Evolutionary conservation across 164 flowering plant genomes (phyloP).

Genomic region (Berberis thunbergii): DNA sequence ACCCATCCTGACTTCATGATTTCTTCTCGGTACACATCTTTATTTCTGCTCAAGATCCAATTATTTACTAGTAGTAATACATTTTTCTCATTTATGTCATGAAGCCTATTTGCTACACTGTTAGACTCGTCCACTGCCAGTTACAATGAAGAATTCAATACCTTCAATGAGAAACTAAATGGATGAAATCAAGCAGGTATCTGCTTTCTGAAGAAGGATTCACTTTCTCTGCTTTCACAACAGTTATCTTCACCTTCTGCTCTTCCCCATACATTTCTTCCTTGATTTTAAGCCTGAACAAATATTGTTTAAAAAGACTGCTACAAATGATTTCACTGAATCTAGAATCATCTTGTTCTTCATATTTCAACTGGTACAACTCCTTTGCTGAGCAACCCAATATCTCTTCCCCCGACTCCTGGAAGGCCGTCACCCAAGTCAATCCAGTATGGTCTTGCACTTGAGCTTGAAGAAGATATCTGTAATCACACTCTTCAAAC

Average conservation of each 20-base stretch:
- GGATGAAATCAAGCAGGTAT: constrained; percentile 43
- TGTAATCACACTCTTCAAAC: constrained; percentile 80
- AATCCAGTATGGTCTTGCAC: constrained; percentile 84
- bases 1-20: too few relatives aligned
- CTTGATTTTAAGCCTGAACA: constrained; percentile 79
- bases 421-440: constrained; percentile 97
- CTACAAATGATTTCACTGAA: constrained; percentile 43
- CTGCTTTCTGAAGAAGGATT: constrained; percentile 48
- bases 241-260: constrained; percentile 73
- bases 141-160: not conserved
- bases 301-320: constrained; percentile 43
- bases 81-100: too few relatives aligned
- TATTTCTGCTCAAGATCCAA: too few relatives aligned
- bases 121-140: too few relatives aligned
- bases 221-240: constrained; percentile 72
- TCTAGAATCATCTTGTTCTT: constrained; percentile 48
- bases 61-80: too few relatives aligned
- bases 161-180: constrained; percentile 15
- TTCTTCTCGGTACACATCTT: too few relatives aligned
- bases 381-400: constrained; percentile 83
- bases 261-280: constrained; percentile 90
- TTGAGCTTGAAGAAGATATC: constrained; percentile 90
- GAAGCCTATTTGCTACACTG: too few relatives aligned
- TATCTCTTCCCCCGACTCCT: constrained; percentile 88
- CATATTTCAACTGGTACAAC: constrained; percentile 56